Evolutionary conservation across 768 basidiomycete genomes (phyloP), one percentile per base, ranked within the genome.

Genomic region (Pleurotus tuoliensis): DNA sequence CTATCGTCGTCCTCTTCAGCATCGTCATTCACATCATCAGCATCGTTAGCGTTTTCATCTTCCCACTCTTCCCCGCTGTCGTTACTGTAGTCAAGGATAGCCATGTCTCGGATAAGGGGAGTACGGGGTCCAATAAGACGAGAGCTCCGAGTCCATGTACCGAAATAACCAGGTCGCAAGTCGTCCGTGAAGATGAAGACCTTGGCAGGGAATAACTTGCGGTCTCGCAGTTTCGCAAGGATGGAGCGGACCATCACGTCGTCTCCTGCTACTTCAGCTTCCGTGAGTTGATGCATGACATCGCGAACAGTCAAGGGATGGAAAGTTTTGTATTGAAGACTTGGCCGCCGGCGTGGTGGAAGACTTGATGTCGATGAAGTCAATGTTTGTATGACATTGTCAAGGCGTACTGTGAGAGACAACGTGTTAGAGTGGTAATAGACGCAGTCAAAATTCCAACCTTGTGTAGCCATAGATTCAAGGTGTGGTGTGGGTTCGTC

Each of bases 31-130:
- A 87, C 82, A 55, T 90, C 88, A 48, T 91, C 90, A 49, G 87
- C 92, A 9, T 84, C 90, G 20, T 87, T 92, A 3, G 79, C 82
- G 18, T 86, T 84, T 66, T 94, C 94, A 56, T 89, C 90, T 60
- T 93, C 92, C 97, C 97, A 98, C 63, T 98, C 97, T 63, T 87
- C 93, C 12, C 92, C 96, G 51, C 92, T 94, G 72, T 99, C 95
- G 65, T 95, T 92, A 4, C 82, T 81, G 68, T 98, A 99, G 70
- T 98, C 94, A 54, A 91, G 79, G 11, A 82, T 78, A 1, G 87
- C 73, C 9, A 82, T 76, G 64, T 99, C 97, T 61, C 82, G 82
- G 2, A 80, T 84, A 58, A 96, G 88, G 1, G 97, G 95, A 15
- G 80, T 82, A 13, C 97, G 84, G 1, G 94, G 87, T 0, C 93